Conservation (phyloP, 176 grass and related monocot genomes). For the Puccinellia tenuiflora region DNA sequence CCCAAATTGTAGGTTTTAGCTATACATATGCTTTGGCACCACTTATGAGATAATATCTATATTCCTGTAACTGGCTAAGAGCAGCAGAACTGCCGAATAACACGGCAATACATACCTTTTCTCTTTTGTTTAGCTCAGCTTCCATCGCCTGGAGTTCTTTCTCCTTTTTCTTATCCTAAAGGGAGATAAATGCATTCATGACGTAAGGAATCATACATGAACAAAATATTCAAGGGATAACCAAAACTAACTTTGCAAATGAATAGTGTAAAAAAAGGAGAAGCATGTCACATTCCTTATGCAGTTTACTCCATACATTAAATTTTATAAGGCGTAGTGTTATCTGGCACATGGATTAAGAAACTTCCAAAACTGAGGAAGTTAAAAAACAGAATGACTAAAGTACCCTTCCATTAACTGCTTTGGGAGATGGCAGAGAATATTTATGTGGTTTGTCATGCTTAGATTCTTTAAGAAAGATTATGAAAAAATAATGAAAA, state of each 20-base stretch:
- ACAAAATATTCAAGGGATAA: background rate
- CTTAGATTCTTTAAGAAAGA: background rate
- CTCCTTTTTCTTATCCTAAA: conserved; percentile 94
- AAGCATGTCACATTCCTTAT: background rate
- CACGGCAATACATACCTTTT: conserved; percentile 49
- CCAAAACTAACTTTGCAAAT: conserved; percentile 9
- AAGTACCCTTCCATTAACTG: background rate
- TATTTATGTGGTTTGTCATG: background rate
- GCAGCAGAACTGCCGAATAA: background rate
- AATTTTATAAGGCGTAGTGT: background rate
- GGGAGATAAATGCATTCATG: conserved; percentile 9
- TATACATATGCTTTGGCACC: background rate
- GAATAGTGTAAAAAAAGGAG: background rate
- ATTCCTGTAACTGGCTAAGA: conserved; percentile 8
- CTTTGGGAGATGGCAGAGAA: no score
- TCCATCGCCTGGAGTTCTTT: conserved; percentile 96
- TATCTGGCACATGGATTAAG: background rate
- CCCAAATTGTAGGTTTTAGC: background rate
- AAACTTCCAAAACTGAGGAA: background rate
- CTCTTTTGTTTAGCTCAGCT: conserved; percentile 90
- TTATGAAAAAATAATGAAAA: background rate
- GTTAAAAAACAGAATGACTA: background rate
- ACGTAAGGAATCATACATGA: background rate
- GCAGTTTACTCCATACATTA: background rate
- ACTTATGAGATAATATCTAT: background rate